Percentiles rank a stretch among this genome's conserved stretches.
phyloP scores from a whole-genome alignment of 495 filamentous ascomycete species.

The Choiromyces venosus region DNA sequence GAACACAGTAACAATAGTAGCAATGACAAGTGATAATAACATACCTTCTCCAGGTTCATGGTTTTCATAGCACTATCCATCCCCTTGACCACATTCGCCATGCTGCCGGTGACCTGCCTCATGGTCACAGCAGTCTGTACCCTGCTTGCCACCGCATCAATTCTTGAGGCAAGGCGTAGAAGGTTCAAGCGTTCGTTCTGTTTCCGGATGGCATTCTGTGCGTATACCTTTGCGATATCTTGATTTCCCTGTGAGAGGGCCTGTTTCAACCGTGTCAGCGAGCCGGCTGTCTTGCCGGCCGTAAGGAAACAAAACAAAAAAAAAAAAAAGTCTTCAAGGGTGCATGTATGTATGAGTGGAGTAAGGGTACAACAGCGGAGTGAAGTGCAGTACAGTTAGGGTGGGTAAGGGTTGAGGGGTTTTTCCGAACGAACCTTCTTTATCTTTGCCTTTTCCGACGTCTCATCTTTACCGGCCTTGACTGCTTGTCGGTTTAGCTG shows the following conservation, averaged over 20 bases:
- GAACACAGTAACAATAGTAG: neutral
- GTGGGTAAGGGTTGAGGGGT: constrained; percentile 16
- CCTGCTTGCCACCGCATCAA: constrained; percentile 58
- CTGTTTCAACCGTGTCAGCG: constrained; percentile 29
- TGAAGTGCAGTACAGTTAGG: neutral
- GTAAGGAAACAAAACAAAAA: neutral
- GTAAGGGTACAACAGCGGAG: constrained; percentile 3
- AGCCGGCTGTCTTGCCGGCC: neutral
- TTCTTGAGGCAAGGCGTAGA: constrained; percentile 53
- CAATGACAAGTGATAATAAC: constrained; percentile 9
- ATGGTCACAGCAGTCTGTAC: constrained; percentile 65
- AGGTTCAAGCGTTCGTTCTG: constrained; percentile 63
- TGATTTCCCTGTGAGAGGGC: constrained; percentile 60
- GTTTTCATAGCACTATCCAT: constrained; percentile 62
- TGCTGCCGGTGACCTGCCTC: constrained; percentile 58
- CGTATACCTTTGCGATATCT: constrained; percentile 75
- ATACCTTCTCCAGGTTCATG: constrained; percentile 65
- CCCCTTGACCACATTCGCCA: constrained; percentile 59
- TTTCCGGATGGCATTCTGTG: constrained; percentile 79
- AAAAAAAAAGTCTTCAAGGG: neutral
- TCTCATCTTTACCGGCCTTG: constrained; percentile 78
- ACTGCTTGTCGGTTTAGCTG: constrained; percentile 73
- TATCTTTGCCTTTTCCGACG: constrained; percentile 71
- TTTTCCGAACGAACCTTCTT: constrained; percentile 56
- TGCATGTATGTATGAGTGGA: neutral